Conservation (phyloP, 78 protist genomes). For the Pigoraptor vietnamica region DNA sequence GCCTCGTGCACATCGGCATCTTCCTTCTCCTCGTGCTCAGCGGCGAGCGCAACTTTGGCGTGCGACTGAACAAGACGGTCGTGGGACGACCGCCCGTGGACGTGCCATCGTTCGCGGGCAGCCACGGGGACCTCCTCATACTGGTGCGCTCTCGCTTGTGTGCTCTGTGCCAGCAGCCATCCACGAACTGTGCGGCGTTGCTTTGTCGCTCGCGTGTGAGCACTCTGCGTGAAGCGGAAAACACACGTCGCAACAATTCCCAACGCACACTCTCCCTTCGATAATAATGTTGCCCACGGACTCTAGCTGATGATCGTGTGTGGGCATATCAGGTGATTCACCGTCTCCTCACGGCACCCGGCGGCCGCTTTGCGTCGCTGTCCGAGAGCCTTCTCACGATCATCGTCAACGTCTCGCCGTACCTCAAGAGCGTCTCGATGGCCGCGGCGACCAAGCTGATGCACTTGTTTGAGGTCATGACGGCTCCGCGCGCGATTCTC, state of each 20-base stretch:
- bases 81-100: not conserved
- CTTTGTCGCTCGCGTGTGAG: too few species aligned
- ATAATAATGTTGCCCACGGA: too few species aligned
- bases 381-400: constrained; percentile 26
- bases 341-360: not conserved
- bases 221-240: too few species aligned
- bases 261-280: too few species aligned
- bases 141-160: not conserved
- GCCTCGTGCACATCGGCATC: constrained; percentile 20
- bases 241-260: too few species aligned
- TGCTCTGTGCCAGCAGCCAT: too few species aligned
- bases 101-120: constrained; percentile 20
- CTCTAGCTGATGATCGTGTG: too few species aligned
- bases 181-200: too few species aligned
- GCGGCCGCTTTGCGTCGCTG: not conserved
- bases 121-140: constrained; percentile 31
- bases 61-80: constrained; percentile 24
- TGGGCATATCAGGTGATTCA: not conserved
- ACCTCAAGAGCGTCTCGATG: constrained; percentile 21
- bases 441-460: constrained; percentile 25
- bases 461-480: constrained; percentile 9
- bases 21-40: constrained; percentile 15
- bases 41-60: constrained; percentile 42
- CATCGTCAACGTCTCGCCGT: constrained; percentile 45
- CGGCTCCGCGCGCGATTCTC: not conserved